A percentile compares a stretch with the other conserved stretches of the same genome.
Conservation (phyloP, 331 rosid genomes). For the Cydonia oblonga region DNA sequence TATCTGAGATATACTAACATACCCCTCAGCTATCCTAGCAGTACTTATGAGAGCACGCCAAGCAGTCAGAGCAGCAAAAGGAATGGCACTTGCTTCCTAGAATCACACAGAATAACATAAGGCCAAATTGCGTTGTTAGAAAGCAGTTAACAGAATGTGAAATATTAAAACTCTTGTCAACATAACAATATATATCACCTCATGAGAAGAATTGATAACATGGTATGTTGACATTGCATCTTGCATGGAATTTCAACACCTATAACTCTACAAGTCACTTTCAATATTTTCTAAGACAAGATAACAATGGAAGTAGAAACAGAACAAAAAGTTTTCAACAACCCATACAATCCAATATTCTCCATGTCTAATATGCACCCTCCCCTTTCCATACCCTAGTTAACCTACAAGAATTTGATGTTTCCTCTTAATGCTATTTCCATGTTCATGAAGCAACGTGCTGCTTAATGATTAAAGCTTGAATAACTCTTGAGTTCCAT, state of each 20-base stretch:
- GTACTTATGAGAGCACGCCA: slow-evolving; percentile 93
- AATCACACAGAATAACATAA: slow-evolving; percentile 9
- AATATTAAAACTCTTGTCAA: background rate
- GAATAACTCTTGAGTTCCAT: background rate
- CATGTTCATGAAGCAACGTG: background rate
- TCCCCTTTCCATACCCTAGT: background rate
- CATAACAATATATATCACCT: background rate
- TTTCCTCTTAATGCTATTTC: background rate
- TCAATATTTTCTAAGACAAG: background rate
- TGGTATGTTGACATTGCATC: background rate
- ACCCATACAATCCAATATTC: background rate
- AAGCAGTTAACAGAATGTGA: background rate
- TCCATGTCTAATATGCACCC: background rate
- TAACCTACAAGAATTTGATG: background rate
- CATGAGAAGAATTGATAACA: background rate
- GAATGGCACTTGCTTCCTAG: slow-evolving; percentile 97
- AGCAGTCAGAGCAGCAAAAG: slow-evolving; percentile 96
- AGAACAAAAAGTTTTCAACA: background rate
- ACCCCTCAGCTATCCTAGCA: slow-evolving; percentile 89
- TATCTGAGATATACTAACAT: slow-evolving; percentile 23
- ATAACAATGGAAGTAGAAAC: background rate
- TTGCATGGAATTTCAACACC: background rate
- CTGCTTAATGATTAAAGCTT: background rate
- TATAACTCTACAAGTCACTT: background rate
- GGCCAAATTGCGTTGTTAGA: slow-evolving; percentile 13